phyloP scores from a whole-genome alignment of 352 stramenopile genomes.

The Pythium monospermum region DNA sequence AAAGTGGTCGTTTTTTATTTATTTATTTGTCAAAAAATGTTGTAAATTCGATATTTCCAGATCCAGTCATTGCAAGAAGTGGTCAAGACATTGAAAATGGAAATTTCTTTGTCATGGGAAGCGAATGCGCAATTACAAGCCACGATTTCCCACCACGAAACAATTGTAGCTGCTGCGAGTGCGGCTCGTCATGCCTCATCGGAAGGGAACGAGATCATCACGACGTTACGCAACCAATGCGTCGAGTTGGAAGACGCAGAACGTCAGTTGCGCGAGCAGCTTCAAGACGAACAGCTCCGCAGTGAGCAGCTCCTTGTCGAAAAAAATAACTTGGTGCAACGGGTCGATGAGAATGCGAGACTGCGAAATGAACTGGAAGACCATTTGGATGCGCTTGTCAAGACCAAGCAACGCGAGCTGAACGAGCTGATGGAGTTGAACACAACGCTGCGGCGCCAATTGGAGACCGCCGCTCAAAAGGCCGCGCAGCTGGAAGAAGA shows the following conservation, averaged over 20 bases:
- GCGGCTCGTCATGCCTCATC: too few species aligned
- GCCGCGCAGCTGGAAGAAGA: constrained; percentile 39
- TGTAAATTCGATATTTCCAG: too few species aligned
- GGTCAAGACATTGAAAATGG: constrained; percentile 36
- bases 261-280: constrained; percentile 25
- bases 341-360: constrained; percentile 10
- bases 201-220: constrained; percentile 39
- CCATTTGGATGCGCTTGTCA: constrained; percentile 26
- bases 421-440: constrained; percentile 49
- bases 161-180: not conserved
- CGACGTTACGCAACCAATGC: constrained; percentile 38
- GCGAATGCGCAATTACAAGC: constrained; percentile 38
- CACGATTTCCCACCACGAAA: not conserved
- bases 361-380: constrained; percentile 13
- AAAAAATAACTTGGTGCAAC: constrained; percentile 37
- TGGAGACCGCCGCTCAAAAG: constrained; percentile 46
- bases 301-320: constrained; percentile 39
- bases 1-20: not conserved
- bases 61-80: constrained; percentile 51
- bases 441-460: constrained; percentile 38
- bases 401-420: constrained; percentile 49
- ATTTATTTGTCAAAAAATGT: not conserved
- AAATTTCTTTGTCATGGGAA: constrained; percentile 40
- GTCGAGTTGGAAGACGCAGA: constrained; percentile 52
- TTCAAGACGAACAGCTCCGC: constrained; percentile 42